Percentiles rank a stretch among this genome's conserved stretches.
Conservation (phyloP, 768 basidiomycete genomes). For the Russula abietina region DNA sequence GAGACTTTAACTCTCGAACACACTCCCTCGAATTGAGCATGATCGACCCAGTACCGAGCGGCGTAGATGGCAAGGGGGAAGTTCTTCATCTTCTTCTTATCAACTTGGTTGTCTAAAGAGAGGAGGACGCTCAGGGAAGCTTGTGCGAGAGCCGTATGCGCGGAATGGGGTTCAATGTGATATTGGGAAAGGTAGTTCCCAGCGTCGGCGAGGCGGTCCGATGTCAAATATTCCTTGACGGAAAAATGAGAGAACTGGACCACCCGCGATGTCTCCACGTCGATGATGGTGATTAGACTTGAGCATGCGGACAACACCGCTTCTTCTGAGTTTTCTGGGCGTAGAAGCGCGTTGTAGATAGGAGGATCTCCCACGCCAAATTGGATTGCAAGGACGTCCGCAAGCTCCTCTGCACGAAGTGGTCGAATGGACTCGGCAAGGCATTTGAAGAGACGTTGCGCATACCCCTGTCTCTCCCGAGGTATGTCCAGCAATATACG, state of each 20-base stretch:
- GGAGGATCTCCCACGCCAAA: not conserved
- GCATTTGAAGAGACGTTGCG: not conserved
- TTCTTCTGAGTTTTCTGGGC: not conserved
- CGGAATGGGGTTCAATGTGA: not conserved
- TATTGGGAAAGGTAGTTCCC: not conserved
- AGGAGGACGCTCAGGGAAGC: not conserved
- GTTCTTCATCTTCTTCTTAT: not conserved
- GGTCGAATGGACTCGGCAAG: not conserved
- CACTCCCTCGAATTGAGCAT: not conserved
- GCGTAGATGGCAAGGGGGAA: not conserved
- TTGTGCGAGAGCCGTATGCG: not conserved
- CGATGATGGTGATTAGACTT: not conserved
- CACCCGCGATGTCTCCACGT: not conserved
- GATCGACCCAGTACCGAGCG: not conserved
- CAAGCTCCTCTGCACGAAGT: not conserved
- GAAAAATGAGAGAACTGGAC: not conserved
- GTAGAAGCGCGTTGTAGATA: not conserved
- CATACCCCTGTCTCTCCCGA: not conserved
- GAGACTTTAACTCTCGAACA: not conserved
- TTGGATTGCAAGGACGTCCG: not conserved
- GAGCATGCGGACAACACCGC: not conserved
- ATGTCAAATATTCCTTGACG: not conserved
- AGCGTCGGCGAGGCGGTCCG: not conserved
- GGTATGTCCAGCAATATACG: not conserved
- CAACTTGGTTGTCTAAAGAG: not conserved